Evolutionary conservation across 1,284 basidiomycete genomes (phyloP).

Genomic region (Fomes fomentarius): DNA sequence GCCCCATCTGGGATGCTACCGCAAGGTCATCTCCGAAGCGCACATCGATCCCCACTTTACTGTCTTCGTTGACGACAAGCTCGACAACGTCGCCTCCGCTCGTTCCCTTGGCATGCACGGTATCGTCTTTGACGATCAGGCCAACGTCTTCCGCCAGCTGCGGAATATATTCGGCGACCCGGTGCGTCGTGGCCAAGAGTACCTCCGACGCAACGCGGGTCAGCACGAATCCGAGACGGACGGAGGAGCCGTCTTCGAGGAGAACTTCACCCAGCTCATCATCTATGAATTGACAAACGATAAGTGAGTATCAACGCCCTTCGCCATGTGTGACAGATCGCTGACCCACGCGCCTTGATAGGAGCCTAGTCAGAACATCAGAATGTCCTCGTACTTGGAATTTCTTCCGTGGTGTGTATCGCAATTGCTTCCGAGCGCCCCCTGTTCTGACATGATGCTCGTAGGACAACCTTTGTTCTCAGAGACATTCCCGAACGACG

Average conservation of each 20-base stretch:
- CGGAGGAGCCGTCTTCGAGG: conserved; percentile 43
- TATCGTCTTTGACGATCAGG: conserved; percentile 49
- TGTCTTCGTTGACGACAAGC: conserved; percentile 62
- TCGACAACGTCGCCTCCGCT: conserved; percentile 61
- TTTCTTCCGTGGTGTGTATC: conserved; percentile 49
- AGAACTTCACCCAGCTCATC: conserved; percentile 60
- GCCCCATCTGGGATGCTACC: conserved; percentile 53
- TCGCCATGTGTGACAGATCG: neutral
- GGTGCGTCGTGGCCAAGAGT: conserved; percentile 43
- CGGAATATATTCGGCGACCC: conserved; percentile 53
- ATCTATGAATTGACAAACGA: conserved; percentile 59
- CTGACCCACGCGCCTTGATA: conserved; percentile 5
- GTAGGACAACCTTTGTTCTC: conserved; percentile 47
- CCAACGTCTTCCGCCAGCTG: conserved; percentile 47
- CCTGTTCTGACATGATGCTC: neutral
- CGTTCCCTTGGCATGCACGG: conserved; percentile 58
- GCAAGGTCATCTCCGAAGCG: conserved; percentile 47
- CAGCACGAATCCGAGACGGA: conserved; percentile 49
- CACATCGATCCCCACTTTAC: conserved; percentile 45
- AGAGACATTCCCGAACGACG: conserved; percentile 40
- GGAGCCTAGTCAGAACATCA: conserved; percentile 16
- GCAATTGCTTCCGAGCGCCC: neutral
- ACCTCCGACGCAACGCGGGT: conserved; percentile 44
- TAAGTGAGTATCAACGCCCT: conserved; percentile 33
- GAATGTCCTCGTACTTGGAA: conserved; percentile 53